These are phyloP conservation scores for Polygonum aviculare DNA, from an alignment of 148 eudicot genomes.

Conservation along the genomic window DNA sequence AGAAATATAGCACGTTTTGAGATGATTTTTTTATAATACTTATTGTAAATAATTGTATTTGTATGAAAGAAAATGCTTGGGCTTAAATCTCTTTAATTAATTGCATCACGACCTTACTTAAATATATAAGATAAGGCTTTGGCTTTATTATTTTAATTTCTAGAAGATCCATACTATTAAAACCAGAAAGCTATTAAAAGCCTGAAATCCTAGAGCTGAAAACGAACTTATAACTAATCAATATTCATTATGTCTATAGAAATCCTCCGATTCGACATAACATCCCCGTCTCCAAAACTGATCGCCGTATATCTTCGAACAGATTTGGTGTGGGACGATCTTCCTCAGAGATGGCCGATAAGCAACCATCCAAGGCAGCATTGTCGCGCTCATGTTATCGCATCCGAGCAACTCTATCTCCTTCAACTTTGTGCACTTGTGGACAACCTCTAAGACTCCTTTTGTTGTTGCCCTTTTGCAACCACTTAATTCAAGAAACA, in stretches of 20 bases:
- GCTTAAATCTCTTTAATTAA: too few species aligned
- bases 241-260: too few species aligned
- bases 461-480: not conserved
- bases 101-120: too few species aligned
- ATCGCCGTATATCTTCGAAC: not conserved
- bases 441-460: not conserved
- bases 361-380: not conserved
- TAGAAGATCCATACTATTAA: too few species aligned
- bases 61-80: not conserved
- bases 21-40: not conserved
- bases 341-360: not conserved
- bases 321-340: not conserved
- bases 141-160: too few species aligned
- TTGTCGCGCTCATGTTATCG: not conserved
- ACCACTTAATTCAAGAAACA: not conserved
- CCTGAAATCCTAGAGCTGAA: too few species aligned
- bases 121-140: too few species aligned
- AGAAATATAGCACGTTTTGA: not conserved
- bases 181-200: too few species aligned
- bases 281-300: not conserved
- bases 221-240: too few species aligned
- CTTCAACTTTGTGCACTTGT: not conserved
- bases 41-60: not conserved
- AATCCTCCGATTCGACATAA: too few species aligned
- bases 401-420: not conserved